A percentile compares a stretch with the other conserved stretches of the same genome.
These are phyloP conservation scores for Otatea glauca DNA, from an alignment of 176 grass and related monocot species.

Conservation along the genomic window DNA sequence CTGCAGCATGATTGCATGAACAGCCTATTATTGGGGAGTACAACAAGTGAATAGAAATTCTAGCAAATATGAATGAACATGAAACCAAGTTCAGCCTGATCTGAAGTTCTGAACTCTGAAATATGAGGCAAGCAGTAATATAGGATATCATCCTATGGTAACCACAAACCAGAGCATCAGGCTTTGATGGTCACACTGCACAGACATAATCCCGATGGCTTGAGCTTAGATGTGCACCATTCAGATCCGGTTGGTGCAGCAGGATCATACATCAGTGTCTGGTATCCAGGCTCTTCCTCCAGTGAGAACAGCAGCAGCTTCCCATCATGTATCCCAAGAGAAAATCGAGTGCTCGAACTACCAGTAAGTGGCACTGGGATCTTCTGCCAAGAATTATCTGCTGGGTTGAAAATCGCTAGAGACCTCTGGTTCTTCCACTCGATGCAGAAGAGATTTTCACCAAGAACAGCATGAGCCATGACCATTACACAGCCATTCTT, in stretches of 20 bases:
- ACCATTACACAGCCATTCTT: constrained; percentile 95
- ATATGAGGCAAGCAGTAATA: neutral
- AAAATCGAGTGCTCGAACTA: constrained; percentile 69
- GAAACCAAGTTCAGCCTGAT: constrained; percentile 1
- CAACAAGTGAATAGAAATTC: neutral
- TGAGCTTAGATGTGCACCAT: constrained; percentile 73
- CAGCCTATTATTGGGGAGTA: neutral
- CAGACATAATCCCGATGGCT: constrained; percentile 63
- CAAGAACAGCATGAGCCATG: constrained; percentile 68
- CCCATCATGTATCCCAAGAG: constrained; percentile 59
- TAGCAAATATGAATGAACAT: neutral
- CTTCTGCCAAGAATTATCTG: constrained; percentile 70
- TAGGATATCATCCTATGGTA: neutral
- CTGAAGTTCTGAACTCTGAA: constrained; percentile 18
- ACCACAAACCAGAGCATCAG: constrained; percentile 37
- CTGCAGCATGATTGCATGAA: neutral
- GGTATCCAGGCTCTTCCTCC: constrained; percentile 62
- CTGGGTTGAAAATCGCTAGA: constrained; percentile 66
- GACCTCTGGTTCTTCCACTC: constrained; percentile 92
- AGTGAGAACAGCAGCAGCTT: constrained; percentile 79
- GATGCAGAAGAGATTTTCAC: constrained; percentile 74
- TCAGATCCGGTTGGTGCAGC: constrained; percentile 59
- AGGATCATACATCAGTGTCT: constrained; percentile 81
- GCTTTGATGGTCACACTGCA: constrained; percentile 82
- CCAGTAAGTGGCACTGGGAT: constrained; percentile 73